A percentile compares a stretch with the other conserved stretches of the same genome.
Evolutionary conservation across 345 rosid species (phyloP).

Genomic region (Geranium brycei): DNA sequence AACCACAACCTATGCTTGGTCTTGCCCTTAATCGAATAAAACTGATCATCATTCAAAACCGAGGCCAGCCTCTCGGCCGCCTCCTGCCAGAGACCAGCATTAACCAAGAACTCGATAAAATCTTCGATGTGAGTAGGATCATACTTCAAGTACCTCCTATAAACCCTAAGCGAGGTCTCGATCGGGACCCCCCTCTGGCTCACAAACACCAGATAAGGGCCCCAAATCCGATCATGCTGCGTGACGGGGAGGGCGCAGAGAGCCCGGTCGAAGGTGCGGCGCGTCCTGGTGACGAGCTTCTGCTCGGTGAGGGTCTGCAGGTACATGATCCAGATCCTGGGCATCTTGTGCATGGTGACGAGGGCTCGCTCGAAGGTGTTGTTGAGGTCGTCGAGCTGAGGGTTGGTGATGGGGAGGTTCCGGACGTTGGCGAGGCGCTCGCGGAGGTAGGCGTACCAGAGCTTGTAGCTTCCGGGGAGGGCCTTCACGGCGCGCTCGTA

Average conservation of each 20-base stretch:
- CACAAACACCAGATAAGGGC: slow-evolving; percentile 68
- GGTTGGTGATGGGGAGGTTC: slow-evolving; percentile 52
- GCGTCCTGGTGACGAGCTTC: slow-evolving; percentile 43
- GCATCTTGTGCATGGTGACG: slow-evolving; percentile 96
- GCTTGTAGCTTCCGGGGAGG: slow-evolving; percentile 83
- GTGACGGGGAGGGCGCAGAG: slow-evolving; percentile 86
- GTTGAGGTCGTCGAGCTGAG: slow-evolving; percentile 59
- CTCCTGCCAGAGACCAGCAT: slow-evolving; percentile 85
- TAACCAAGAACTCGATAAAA: slow-evolving; percentile 75
- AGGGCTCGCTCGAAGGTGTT: slow-evolving; percentile 82
- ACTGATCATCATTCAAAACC: slow-evolving; percentile 76
- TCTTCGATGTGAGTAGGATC: slow-evolving; percentile 88
- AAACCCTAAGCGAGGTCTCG: slow-evolving; percentile 86
- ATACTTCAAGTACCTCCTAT: slow-evolving; percentile 84
- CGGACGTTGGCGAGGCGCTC: slow-evolving; percentile 71
- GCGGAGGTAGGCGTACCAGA: slow-evolving; percentile 73
- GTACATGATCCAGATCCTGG: slow-evolving; percentile 81
- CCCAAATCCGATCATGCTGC: slow-evolving; percentile 91
- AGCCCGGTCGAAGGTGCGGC: slow-evolving; percentile 67
- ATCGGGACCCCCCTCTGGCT: slow-evolving; percentile 80
- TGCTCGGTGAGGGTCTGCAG: slow-evolving; percentile 48
- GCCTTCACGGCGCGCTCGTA: slow-evolving; percentile 83
- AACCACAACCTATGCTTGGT: slow-evolving; percentile 84
- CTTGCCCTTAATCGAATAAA: slow-evolving; percentile 75
- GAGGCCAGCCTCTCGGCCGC: slow-evolving; percentile 75